A percentile compares a stretch with the other conserved stretches of the same genome.
These are phyloP conservation scores for Solanum lignicaule DNA, from an alignment of 257 asterid species.

Conservation along the genomic window DNA sequence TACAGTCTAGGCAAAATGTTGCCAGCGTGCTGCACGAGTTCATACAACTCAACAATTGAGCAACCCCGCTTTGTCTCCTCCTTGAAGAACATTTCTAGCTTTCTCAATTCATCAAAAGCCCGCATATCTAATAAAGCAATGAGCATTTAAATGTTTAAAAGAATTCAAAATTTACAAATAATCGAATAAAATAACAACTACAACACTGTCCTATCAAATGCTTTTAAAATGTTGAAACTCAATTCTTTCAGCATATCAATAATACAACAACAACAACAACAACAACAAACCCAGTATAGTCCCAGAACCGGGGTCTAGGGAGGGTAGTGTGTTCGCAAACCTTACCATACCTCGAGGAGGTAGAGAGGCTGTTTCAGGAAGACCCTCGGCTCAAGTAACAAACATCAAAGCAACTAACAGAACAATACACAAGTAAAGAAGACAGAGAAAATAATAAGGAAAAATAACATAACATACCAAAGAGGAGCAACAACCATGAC, in stretches of 20 bases:
- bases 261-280: background rate
- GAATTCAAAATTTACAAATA: background rate
- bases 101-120: constrained; percentile 97
- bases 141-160: background rate
- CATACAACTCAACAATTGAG: constrained; percentile 92
- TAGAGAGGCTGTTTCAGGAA: background rate
- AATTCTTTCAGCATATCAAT: background rate
- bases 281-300: background rate
- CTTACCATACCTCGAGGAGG: background rate
- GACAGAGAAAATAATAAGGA: background rate
- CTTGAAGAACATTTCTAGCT: constrained; percentile 78
- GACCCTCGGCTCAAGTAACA: background rate
- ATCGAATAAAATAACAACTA: background rate
- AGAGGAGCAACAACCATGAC: no score
- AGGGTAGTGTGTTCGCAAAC: background rate
- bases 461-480: background rate
- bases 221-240: background rate
- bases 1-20: constrained; percentile 94
- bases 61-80: constrained; percentile 84
- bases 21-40: constrained; percentile 99
- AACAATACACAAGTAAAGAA: background rate
- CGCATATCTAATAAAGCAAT: constrained; percentile 67
- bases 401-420: background rate
- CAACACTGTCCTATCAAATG: background rate
- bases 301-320: background rate